Evolutionary conservation across 768 basidiomycete species (phyloP), one percentile per base, ranked within the genome.

Genomic region (Pleurotus ostreatus): DNA sequence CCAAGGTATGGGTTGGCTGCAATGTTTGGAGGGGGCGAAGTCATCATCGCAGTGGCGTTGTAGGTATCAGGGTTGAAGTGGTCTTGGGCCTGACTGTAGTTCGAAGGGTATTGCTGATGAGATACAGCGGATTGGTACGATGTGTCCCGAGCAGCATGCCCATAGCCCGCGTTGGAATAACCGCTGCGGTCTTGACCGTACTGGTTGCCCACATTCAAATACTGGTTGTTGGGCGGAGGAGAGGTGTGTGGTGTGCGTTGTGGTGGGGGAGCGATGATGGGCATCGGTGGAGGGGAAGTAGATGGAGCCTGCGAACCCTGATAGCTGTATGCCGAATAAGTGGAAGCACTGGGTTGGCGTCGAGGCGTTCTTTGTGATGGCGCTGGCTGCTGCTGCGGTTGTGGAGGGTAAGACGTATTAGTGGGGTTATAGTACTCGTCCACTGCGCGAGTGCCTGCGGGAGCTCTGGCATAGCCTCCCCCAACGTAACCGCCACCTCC

Each of bases 391-490:
- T 69, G 72, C 2, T 77, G 74, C 30, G 79, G 78, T 16, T 83
- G 71, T 56, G 78, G 76, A 12, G 72, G 74, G 16, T 81, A 74
- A 62, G 78, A 77, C 2, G 72, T 67, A 26, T 67, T 59, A 55
- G 62, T 59, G 46, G 65, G 68, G 15, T 74, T 64, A 63, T 91
- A 88, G 59, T 89, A 92, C 18, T 88, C 87, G 63, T 92, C 90
- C 5, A 92, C 76, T 4, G 91, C 82, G 43, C 88, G 81, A 40
- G 82, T 78, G 2, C 90, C 90, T 13, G 73, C 68, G 4, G 84
- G 71, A 18, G 78, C 88, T 59, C 81, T 85, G 1, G 81, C 75
- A 66, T 92, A 92, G 5, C 88, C 88, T 54, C 74, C 76, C n/a
- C 74, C 71, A 7, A 74, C 65, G 57, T 75, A 78, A 2, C 63